Conservation (phyloP, 2,329 filamentous ascomycete species). For the Phialophora chinensis region DNA sequence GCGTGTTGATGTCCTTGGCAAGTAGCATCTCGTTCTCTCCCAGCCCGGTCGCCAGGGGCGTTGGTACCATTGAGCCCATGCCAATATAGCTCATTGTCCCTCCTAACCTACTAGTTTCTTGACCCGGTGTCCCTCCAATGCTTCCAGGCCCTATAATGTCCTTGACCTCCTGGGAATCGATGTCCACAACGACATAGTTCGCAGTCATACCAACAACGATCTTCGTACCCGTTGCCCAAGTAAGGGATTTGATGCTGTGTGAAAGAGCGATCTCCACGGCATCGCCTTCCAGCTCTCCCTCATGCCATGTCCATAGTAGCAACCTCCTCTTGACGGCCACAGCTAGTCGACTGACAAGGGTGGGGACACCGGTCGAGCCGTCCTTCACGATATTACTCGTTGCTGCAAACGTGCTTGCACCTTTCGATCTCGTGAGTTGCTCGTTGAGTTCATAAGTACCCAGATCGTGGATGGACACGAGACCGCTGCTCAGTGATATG, state of each 20-base stretch:
- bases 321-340: constrained; percentile 92
- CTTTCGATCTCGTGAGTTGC: constrained; percentile 80
- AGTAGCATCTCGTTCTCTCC: constrained; percentile 83
- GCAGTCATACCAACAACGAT: constrained; percentile 89
- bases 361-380: constrained; percentile 80
- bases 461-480: constrained; percentile 88
- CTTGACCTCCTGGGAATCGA: constrained; percentile 72
- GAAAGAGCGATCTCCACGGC: constrained; percentile 77
- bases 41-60: constrained; percentile 82
- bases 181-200: constrained; percentile 87
- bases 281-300: constrained; percentile 81
- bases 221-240: constrained; percentile 86
- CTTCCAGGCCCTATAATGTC: constrained; percentile 81
- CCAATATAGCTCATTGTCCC: constrained; percentile 97
- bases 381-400: constrained; percentile 97
- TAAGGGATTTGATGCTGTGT: constrained; percentile 84
- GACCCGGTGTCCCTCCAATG: constrained; percentile 67
- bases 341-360: constrained; percentile 88
- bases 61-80: constrained; percentile 87
- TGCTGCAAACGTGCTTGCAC: constrained; percentile 87
- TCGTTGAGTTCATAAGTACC: constrained; percentile 83
- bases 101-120: constrained; percentile 76
- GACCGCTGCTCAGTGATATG: constrained; percentile 86
- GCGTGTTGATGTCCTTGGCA: constrained; percentile 96
- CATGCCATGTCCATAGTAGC: constrained; percentile 92